Evolutionary conservation across 2,329 filamentous ascomycete species (phyloP), one percentile per base, ranked within the genome.

Genomic region (Colletotrichum plurivorum): DNA sequence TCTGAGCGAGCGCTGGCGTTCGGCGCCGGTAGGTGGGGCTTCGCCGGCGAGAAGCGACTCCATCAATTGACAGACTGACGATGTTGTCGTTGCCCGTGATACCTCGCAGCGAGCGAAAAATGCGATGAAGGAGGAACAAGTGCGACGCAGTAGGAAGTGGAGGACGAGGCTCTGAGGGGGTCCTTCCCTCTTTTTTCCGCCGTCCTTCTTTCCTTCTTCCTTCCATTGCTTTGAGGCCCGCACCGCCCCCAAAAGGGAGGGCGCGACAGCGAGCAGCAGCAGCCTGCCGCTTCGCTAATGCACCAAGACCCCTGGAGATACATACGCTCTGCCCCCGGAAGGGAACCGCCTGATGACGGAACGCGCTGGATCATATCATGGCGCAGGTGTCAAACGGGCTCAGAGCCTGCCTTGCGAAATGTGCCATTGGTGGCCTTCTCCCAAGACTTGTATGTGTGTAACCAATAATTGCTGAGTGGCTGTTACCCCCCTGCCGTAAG

Each of bases 251-350:
- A 36, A 36, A 36, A 36, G 31, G 31, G 31, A 36, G 31, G 31
- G 31, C 31, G 31, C 31, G 31, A 36, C 31, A 36, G 31, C 31
- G 31, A 36, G n/a, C 31, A 36, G 31, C 31, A 36, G 31, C 31
- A 36, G 31, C 31, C 31, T 36, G 31, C 31, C 9, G 31, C 31
- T 41, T 43, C 46, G 57, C 57, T 60, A 52, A 60, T 60, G 57
- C 46, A 60, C 15, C 31, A 12, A 51, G 9, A 36, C 57, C 46
- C 57, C 46, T 60, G 57, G 53, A 48, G 45, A 48, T 48, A 25
- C 22, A 25, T 22, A 16, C 45, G 45, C 27, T 31, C 27, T n/a
- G 27, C 16, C 13, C 18, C 45, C 18, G 5, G 45, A 22, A n/a
- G 45, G 8, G 31, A 36, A 36, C 31, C 31, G 31, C 31, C 31